phyloP scores from a whole-genome alignment of 2,329 filamentous ascomycete species.

The Stachybotrys chlorohalonatus region DNA sequence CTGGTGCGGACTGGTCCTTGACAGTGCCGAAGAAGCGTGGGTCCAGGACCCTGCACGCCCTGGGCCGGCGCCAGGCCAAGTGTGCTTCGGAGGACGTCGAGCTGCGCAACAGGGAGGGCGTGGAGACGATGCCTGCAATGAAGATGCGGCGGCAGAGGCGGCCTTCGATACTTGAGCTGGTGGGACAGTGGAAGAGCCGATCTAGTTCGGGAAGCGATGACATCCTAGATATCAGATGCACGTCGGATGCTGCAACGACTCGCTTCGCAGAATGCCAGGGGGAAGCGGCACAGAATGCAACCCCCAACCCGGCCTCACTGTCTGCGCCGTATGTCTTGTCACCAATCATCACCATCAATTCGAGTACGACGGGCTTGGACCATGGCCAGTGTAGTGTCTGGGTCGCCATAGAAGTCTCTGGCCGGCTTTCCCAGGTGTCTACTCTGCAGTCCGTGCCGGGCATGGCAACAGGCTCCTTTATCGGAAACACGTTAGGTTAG shows the following conservation, averaged over 20 bases:
- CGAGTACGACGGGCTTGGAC: conserved; percentile 27
- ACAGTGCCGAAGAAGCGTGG: conserved; percentile 25
- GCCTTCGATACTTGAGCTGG: neutral
- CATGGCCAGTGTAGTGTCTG: conserved; percentile 28
- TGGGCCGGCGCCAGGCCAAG: neutral
- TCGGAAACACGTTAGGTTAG: conserved; percentile 12
- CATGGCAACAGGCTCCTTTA: conserved; percentile 4
- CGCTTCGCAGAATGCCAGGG: too few species aligned
- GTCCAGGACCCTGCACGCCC: neutral
- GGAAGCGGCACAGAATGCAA: too few species aligned
- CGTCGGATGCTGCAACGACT: too few species aligned
- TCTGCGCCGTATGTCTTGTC: conserved; percentile 13
- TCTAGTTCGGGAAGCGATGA: neutral
- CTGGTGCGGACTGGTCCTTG: conserved; percentile 14
- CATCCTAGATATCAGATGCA: neutral
- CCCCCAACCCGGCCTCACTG: too few species aligned
- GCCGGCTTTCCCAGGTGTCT: conserved; percentile 21
- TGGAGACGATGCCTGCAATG: neutral
- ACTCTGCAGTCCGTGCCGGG: neutral
- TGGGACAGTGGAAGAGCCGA: neutral
- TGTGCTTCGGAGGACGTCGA: neutral
- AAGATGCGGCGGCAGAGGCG: neutral
- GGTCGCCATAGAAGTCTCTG: conserved; percentile 39
- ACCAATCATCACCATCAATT: conserved; percentile 33
- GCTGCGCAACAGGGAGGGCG: neutral